These are phyloP conservation scores for Oryza coarctata DNA, from an alignment of 176 grass and related monocot species.

Conservation along the genomic window DNA sequence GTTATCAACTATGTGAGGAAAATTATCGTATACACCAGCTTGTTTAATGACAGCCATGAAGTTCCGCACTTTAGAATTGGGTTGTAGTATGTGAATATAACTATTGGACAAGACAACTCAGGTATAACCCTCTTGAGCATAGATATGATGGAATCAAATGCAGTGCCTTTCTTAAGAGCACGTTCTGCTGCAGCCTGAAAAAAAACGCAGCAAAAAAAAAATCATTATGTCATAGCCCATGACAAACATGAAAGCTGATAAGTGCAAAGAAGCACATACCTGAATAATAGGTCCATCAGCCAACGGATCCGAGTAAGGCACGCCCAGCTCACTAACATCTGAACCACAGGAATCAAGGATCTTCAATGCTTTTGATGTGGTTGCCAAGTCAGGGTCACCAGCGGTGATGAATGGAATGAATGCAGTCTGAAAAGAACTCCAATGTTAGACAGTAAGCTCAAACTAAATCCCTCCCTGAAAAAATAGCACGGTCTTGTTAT, in stretches of 20 bases:
- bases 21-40: constrained; percentile 67
- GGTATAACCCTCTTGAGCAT: constrained; percentile 75
- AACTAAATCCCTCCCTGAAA: neutral
- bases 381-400: constrained; percentile 79
- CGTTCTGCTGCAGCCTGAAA: constrained; percentile 84
- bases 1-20: neutral
- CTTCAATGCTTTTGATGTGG: constrained; percentile 75
- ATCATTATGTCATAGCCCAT: neutral
- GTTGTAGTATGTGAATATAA: constrained; percentile 93
- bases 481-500: neutral
- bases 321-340: constrained; percentile 77
- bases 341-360: constrained; percentile 84
- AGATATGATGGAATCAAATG: constrained; percentile 59
- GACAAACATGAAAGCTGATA: neutral
- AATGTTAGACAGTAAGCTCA: neutral
- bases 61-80: constrained; percentile 83
- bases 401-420: constrained; percentile 91
- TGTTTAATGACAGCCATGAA: constrained; percentile 70
- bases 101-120: constrained; percentile 80
- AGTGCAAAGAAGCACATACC: constrained; percentile 12
- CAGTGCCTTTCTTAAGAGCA: constrained; percentile 69
- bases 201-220: neutral
- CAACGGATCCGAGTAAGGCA: constrained; percentile 88
- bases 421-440: constrained; percentile 54
- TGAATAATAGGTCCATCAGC: constrained; percentile 94